Conservation (phyloP, 768 basidiomycete species). For the Lactarius hatsudake region DNA sequence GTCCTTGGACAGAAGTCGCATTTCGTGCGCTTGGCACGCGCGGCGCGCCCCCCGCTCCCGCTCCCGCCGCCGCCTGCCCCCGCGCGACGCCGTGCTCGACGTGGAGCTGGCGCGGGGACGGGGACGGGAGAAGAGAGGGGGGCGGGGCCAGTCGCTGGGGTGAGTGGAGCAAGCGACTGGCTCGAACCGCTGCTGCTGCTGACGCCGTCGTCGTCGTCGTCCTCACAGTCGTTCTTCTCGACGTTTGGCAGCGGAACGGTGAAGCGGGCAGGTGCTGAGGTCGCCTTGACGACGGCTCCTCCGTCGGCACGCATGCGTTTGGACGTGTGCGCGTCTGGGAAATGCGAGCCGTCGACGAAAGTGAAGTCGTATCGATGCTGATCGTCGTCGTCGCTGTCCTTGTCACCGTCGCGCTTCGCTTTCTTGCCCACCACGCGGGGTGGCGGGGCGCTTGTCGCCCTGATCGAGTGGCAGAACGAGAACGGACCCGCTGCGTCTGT, state of each 20-base stretch:
- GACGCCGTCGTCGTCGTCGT: background rate
- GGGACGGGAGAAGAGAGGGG: background rate
- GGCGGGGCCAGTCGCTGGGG: background rate
- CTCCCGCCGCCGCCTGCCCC: background rate
- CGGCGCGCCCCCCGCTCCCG: background rate
- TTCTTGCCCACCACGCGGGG: background rate
- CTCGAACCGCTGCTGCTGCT: background rate
- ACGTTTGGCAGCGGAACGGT: background rate
- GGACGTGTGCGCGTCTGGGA: background rate
- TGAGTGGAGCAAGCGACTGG: background rate
- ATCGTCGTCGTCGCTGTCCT: background rate
- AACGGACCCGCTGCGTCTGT: background rate
- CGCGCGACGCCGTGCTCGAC: background rate
- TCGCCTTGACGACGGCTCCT: background rate
- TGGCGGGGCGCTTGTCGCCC: background rate
- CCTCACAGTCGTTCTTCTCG: background rate
- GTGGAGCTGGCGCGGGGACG: background rate
- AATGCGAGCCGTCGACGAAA: background rate
- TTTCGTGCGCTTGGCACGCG: background rate
- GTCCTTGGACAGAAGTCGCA: slow-evolving; percentile 14
- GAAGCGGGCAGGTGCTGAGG: slow-evolving; percentile 9
- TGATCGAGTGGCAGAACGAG: slow-evolving; percentile 1
- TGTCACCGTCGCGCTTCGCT: background rate
- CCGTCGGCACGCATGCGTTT: slow-evolving; percentile 4
- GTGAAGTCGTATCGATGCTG: background rate